These are phyloP conservation scores for Rhizopus microsporus DNA, from an alignment of 371 early-diverging fungal species.

Conservation along the genomic window DNA sequence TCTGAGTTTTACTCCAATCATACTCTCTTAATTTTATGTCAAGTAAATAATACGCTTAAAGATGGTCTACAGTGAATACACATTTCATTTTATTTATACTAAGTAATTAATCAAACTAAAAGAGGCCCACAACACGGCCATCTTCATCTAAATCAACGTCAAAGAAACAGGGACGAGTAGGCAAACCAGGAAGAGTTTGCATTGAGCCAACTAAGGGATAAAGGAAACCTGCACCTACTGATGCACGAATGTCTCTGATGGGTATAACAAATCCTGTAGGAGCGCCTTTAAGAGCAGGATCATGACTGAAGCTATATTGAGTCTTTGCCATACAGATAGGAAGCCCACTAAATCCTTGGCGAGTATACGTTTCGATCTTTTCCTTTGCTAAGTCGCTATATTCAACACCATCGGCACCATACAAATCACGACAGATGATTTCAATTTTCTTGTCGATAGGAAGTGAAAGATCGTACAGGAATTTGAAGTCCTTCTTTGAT, in stretches of 20 bases:
- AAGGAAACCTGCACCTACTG: conserved; percentile 97
- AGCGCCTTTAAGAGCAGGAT: conserved; percentile 89
- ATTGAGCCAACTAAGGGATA: conserved; percentile 95
- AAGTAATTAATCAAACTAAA: conserved; percentile 52
- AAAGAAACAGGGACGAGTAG: conserved; percentile 96
- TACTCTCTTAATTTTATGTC: conserved; percentile 40
- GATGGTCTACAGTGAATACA: background rate
- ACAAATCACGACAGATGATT: conserved; percentile 87
- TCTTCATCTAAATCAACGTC: conserved; percentile 95
- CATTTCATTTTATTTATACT: background rate
- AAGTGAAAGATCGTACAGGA: conserved; percentile 78
- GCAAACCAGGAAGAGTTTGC: conserved; percentile 97
- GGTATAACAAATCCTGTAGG: conserved; percentile 93
- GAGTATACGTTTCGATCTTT: conserved; percentile 83
- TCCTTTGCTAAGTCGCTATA: conserved; percentile 76
- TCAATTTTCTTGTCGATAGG: conserved; percentile 90
- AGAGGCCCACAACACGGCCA: conserved; percentile 84
- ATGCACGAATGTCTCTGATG: conserved; percentile 91
- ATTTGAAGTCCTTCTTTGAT: conserved; percentile 65
- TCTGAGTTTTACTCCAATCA: conserved; percentile 24
- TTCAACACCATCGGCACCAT: conserved; percentile 90
- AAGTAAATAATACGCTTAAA: conserved; percentile 1
- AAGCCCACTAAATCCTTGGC: conserved; percentile 80
- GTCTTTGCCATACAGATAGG: conserved; percentile 99
- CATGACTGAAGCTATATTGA: conserved; percentile 88